A percentile compares a stretch with the other conserved stretches of the same genome.
Conservation (phyloP, 208 protist species). For the Trypanosoma theileri region DNA sequence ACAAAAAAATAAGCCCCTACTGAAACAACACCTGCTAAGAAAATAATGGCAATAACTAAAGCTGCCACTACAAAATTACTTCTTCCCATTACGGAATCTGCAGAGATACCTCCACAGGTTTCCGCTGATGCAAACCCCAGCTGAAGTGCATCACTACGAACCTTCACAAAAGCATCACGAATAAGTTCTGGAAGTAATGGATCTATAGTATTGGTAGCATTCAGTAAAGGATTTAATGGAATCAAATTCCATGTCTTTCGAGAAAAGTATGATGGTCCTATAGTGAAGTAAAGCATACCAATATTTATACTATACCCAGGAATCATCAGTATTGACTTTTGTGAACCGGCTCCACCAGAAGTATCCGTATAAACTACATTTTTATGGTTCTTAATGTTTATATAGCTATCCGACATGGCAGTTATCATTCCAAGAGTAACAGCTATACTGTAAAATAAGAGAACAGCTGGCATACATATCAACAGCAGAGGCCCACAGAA, state of each 20-base stretch:
- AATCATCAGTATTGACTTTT: constrained; percentile 28
- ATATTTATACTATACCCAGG: constrained; percentile 42
- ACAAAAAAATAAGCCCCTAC: constrained; percentile 29
- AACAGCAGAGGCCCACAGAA: background rate
- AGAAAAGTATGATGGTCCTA: constrained; percentile 28
- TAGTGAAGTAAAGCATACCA: constrained; percentile 36
- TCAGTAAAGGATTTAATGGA: constrained; percentile 7
- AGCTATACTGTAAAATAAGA: background rate
- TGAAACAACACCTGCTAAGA: constrained; percentile 18
- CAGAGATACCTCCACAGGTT: constrained; percentile 29
- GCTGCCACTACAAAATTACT: constrained; percentile 27
- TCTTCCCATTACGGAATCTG: constrained; percentile 6
- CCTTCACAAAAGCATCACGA: constrained; percentile 25
- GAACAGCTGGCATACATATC: background rate
- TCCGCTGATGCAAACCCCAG: constrained; percentile 50
- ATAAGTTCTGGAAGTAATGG: constrained; percentile 8
- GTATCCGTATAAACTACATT: constrained; percentile 7
- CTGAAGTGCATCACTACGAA: constrained; percentile 32
- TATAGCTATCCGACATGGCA: constrained; percentile 1
- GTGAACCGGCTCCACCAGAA: background rate
- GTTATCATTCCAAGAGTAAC: background rate
- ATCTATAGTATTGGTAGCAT: background rate
- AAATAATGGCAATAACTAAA: constrained; percentile 29
- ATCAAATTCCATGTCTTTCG: constrained; percentile 24
- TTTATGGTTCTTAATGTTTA: background rate